A percentile compares a stretch with the other conserved stretches of the same genome.
Conservation (phyloP, 306 rosid species). For the Begonia masoniana region DNA sequence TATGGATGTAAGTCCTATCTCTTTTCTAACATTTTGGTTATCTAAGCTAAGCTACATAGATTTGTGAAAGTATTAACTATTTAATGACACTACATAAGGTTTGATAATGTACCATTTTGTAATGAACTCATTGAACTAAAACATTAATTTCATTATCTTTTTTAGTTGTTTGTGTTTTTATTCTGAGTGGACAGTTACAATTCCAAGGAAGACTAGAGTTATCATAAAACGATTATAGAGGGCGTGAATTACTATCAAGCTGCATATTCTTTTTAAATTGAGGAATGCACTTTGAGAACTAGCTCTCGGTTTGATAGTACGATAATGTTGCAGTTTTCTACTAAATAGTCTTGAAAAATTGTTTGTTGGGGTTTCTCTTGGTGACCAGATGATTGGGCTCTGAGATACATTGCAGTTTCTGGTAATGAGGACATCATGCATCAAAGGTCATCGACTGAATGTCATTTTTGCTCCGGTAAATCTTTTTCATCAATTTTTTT, state of each 20-base stretch:
- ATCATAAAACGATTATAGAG: too few relatives aligned
- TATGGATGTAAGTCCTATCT: not conserved
- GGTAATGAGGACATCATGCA: constrained; percentile 55
- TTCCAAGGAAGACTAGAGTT: too few relatives aligned
- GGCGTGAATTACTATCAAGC: not conserved
- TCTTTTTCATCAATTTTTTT: constrained; percentile 2
- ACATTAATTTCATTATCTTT: too few relatives aligned
- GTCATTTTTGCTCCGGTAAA: constrained; percentile 66
- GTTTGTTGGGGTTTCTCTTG: constrained; percentile 5
- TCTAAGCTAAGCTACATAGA: too few relatives aligned
- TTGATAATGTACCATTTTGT: too few relatives aligned
- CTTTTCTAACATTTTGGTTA: too few relatives aligned
- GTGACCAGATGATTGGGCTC: constrained; percentile 60
- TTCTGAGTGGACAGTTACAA: too few relatives aligned
- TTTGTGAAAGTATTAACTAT: too few relatives aligned
- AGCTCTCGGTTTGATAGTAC: not conserved
- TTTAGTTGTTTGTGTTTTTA: too few relatives aligned
- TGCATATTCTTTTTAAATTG: not conserved
- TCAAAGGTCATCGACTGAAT: constrained; percentile 53
- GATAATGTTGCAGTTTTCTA: not conserved
- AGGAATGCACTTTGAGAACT: not conserved
- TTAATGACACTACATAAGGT: too few relatives aligned
- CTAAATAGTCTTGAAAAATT: constrained; percentile 1
- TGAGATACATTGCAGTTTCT: constrained; percentile 42
- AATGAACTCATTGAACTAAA: too few relatives aligned